Conservation (phyloP, 805 yeast species). For the Wickerhamomyces queroliae region DNA sequence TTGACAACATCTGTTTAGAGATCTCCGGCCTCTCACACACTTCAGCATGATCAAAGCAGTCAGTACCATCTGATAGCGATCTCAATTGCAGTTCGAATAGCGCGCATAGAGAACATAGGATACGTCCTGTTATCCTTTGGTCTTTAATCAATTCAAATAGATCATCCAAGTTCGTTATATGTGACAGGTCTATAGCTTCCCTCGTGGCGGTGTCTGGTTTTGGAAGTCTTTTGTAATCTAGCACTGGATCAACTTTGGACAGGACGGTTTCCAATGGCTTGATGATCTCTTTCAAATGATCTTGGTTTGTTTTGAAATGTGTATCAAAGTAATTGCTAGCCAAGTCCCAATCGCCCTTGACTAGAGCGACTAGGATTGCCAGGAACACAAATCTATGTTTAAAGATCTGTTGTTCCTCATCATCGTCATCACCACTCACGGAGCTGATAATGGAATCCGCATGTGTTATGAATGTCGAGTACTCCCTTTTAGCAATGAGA, state of each 20-base stretch:
- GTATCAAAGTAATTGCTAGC: conserved; percentile 6
- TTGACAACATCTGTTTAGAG: conserved; percentile 6
- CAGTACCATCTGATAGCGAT: conserved; percentile 6
- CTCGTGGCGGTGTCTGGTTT: not conserved
- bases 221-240: conserved; percentile 13
- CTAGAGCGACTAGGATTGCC: conserved; percentile 15
- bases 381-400: conserved; percentile 8
- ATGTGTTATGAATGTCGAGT: conserved; percentile 19
- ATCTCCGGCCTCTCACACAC: conserved; percentile 2
- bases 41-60: conserved; percentile 7
- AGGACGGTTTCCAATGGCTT: conserved; percentile 10
- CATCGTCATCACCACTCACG: not conserved
- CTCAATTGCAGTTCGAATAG: conserved; percentile 22
- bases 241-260: conserved; percentile 15
- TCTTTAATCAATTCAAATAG: conserved; percentile 20
- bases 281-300: not conserved
- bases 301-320: conserved; percentile 1
- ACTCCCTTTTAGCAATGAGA: conserved; percentile 24
- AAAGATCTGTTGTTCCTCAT: not conserved
- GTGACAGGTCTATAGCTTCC: not conserved
- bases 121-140: conserved; percentile 28
- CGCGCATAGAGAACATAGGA: conserved; percentile 29
- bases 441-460: conserved; percentile 12
- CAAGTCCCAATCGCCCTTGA: conserved; percentile 17
- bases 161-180: conserved; percentile 14